Base-by-base conservation (phyloP, 768 basidiomycete species). In the Russula sp. region DNA sequence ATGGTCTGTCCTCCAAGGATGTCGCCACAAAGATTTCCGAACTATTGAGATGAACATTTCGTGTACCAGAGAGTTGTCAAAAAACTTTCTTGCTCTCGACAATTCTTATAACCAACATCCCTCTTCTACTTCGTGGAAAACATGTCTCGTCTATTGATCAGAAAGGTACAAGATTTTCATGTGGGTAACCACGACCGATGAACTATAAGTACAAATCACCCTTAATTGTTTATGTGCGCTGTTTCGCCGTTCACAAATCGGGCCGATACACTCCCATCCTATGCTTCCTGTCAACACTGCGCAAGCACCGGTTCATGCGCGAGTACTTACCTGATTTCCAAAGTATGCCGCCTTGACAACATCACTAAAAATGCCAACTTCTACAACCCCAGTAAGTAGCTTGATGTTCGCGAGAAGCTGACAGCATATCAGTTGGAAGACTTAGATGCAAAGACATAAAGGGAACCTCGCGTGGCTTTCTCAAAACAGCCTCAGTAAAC, bases 321-420 rank as follows among this genome's bases (percentile, higher is more conserved):
- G 25, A 50, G 39, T 29, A 69, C 75, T 48, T 47, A 89, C 90
- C 75, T 83, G 78, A 66, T 93, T 93, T 20, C 92, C 92, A 73
- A 98, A 99, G 77, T 98, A 98, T n/a, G 95, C 96, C 0, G 94
- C 94, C 70, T 86, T 83, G 5, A 90, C 94, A 80, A 97, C 87
- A 57, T 85, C 78, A 71, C 92, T 94, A 77, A 99, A 98, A n/a
- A 99, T 74, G 0, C 97, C 97, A 38, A 98, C 97, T 73, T 99
- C 97, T n/a, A 98, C 92, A 25, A 98, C 93, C 49, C 97, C 97
- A 3, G 96, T 98, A 62, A 98, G 79, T 81, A 96, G 83, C 78
- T 98, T 98, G 70, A 98, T 88, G 63, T 81, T 78, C 16, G 77
- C 73, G 76, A 96, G 76, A 18, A 98, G 78, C 90, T 95, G 70